These are phyloP conservation scores for Colletotrichum truncatum DNA, from an alignment of 2,329 filamentous ascomycete species.

Conservation along the genomic window DNA sequence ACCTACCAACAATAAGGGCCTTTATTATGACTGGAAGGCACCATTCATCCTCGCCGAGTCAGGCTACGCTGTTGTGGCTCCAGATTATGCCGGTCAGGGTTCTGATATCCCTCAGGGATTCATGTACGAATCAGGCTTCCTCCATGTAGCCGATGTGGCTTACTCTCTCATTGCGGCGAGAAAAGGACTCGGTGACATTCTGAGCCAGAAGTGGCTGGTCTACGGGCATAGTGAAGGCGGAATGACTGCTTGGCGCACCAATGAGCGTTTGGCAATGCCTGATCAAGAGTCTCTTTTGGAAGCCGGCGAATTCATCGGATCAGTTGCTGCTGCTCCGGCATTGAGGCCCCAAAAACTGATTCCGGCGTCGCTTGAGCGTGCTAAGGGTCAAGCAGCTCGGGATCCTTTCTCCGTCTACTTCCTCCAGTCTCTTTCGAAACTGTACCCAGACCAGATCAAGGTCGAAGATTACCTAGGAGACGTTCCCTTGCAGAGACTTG, in stretches of 20 bases:
- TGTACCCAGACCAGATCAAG: slow-evolving; percentile 26
- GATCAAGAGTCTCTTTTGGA: slow-evolving; percentile 2
- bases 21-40: slow-evolving; percentile 36
- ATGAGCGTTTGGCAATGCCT: slow-evolving; percentile 33
- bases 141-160: slow-evolving; percentile 34
- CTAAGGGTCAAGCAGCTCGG: slow-evolving; percentile 18
- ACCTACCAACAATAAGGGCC: slow-evolving; percentile 34
- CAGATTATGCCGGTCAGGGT: slow-evolving; percentile 28
- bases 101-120: slow-evolving; percentile 33
- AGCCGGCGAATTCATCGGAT: slow-evolving; percentile 26
- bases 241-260: slow-evolving; percentile 37
- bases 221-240: slow-evolving; percentile 37
- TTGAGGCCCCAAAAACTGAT: slow-evolving; percentile 26
- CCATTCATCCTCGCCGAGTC: slow-evolving; percentile 32
- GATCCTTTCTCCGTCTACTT: slow-evolving; percentile 30
- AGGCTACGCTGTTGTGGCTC: slow-evolving; percentile 26
- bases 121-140: slow-evolving; percentile 32
- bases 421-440: slow-evolving; percentile 28
- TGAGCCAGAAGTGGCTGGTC: slow-evolving; percentile 35
- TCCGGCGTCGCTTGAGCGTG: slow-evolving; percentile 7
- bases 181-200: slow-evolving; percentile 23
- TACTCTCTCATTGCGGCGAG: slow-evolving; percentile 32
- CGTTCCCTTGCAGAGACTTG: not conserved
- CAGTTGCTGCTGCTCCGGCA: slow-evolving; percentile 29
- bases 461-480: slow-evolving; percentile 31